Base-by-base conservation (phyloP, 2,329 filamentous ascomycete species). In the Fusarium musae region DNA sequence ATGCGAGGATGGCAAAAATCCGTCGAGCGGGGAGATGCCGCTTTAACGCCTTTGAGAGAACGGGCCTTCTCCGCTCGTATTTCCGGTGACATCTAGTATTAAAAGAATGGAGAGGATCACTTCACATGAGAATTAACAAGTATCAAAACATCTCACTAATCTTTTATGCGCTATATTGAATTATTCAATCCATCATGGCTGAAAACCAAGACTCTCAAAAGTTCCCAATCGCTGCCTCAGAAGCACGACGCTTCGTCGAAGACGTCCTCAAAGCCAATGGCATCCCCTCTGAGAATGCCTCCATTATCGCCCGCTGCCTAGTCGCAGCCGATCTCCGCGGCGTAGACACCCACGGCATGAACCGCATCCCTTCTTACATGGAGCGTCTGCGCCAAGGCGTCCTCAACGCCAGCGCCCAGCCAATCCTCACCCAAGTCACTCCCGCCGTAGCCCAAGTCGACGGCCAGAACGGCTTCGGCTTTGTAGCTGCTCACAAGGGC, bases 281-380 rank as follows among this genome's bases (percentile, higher is more conserved):
- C 5, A 91, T 93, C 0, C 82, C 90, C 0, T 62, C 80, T 1
- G 79, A 85, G 6, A 88, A 93, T 72, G 92, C 93, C 21, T 72
- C 82, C 8, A 89, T 90, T 40, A 83, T 95, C 17, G 90, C 93
- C n/a, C 83, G 84, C 69, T 93, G 91, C 70, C 88, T 96, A 3
- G 87, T 95, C 2, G 88, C 89, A 40, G 93, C 93, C 17, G 93
- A 96, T 75, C 87, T 96, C 2, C 90, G 93, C 44, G 93, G 93
- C 56, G 91, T 95, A 32, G 93, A 96, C 78, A 94, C 92, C 0
- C 93, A 96, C 79, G 93, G 83, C 68, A 90, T 93, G 80, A 94
- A 93, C 80, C 90, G 93, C 10, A 90, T 96, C 44, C 93, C 93
- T 2, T 93, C 91, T 1, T 96, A 96, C 83, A 89, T 95, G 84